Conservation (phyloP, 2,329 filamentous ascomycete species). For the Calonectria pteridis region DNA sequence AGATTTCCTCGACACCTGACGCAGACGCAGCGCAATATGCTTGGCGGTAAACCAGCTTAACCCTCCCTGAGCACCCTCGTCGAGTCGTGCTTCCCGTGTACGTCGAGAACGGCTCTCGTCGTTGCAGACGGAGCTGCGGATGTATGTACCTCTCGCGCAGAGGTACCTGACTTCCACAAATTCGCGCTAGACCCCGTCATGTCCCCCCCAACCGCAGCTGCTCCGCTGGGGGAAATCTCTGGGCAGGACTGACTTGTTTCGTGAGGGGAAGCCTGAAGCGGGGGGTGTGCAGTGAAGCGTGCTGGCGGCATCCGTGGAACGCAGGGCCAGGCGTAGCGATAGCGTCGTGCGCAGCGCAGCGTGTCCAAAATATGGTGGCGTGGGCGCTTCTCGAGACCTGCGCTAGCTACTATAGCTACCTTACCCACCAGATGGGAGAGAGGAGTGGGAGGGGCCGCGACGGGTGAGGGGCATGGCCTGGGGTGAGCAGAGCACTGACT, state of each 20-base stretch:
- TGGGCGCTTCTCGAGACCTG: not conserved
- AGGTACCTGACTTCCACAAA: slow-evolving; percentile 37
- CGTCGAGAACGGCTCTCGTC: slow-evolving; percentile 21
- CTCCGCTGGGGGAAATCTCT: slow-evolving; percentile 23
- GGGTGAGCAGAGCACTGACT: not conserved
- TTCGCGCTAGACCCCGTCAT: slow-evolving; percentile 34
- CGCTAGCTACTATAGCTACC: not conserved
- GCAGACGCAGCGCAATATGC: not conserved
- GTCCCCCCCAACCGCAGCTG: slow-evolving; percentile 24
- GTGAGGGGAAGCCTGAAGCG: slow-evolving; percentile 41
- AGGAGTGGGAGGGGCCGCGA: not conserved
- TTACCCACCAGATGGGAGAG: not conserved
- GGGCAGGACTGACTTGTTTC: slow-evolving; percentile 1
- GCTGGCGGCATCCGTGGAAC: slow-evolving; percentile 3
- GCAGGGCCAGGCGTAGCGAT: not conserved
- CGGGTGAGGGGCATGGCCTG: not conserved
- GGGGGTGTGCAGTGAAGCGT: slow-evolving; percentile 17
- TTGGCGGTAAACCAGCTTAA: not conserved
- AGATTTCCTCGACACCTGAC: not conserved
- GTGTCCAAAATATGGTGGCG: slow-evolving; percentile 6
- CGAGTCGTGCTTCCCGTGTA: not conserved
- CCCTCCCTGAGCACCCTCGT: slow-evolving; percentile 2
- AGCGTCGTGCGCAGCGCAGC: not conserved
- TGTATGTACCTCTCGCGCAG: slow-evolving; percentile 38
- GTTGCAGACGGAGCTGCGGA: slow-evolving; percentile 33